Evolutionary conservation across 768 basidiomycete genomes (phyloP).

Genomic region (Xanthoconium stramineum): DNA sequence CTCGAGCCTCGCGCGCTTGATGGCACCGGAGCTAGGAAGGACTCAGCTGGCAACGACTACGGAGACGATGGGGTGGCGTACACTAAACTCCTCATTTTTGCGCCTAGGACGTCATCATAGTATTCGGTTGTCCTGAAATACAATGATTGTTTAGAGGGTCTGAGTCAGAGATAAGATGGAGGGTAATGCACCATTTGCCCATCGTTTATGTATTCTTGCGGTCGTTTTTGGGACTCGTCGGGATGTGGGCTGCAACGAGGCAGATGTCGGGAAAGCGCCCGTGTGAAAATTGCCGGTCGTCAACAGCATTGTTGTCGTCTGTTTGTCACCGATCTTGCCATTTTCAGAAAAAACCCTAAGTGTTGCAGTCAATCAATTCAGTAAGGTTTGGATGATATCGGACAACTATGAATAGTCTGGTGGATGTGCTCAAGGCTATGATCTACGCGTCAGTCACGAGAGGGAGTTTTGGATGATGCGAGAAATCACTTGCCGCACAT

Average conservation of each 20-base stretch:
- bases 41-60: neutral
- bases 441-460: too few species aligned
- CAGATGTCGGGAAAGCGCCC: slow-evolving; percentile 19
- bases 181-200: slow-evolving; percentile 63
- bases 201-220: slow-evolving; percentile 35
- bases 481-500: too few species aligned
- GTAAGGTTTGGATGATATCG: too few species aligned
- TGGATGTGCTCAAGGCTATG: too few species aligned
- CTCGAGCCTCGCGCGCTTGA: slow-evolving; percentile 66
- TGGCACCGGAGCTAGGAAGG: slow-evolving; percentile 60
- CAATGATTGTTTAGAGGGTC: neutral
- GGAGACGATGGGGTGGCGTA: slow-evolving; percentile 37
- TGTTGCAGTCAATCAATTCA: too few species aligned
- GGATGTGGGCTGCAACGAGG: slow-evolving; percentile 23
- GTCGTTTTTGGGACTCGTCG: slow-evolving; percentile 8
- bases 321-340: slow-evolving; percentile 4
- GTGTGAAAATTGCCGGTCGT: slow-evolving; percentile 20
- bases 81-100: slow-evolving; percentile 78
- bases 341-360: neutral
- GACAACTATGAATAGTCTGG: too few species aligned
- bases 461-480: too few species aligned
- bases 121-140: slow-evolving; percentile 62
- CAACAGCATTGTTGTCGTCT: slow-evolving; percentile 19
- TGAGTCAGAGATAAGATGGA: neutral
- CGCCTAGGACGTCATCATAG: slow-evolving; percentile 67